These are phyloP conservation scores for Craterostigma plantagineum DNA, from an alignment of 257 asterid species.

Conservation along the genomic window DNA sequence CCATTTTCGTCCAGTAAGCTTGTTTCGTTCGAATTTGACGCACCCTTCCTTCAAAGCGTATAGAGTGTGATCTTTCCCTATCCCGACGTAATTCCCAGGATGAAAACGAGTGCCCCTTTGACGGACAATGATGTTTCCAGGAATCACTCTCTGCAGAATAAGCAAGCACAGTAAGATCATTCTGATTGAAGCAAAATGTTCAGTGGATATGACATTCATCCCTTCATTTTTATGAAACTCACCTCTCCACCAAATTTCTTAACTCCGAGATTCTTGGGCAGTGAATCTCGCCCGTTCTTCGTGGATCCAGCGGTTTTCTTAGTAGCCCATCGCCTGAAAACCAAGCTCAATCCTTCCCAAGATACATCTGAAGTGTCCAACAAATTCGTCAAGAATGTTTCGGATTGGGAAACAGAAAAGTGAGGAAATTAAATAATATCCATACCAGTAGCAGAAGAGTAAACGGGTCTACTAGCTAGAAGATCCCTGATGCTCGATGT, in stretches of 20 bases:
- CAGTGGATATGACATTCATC: background rate
- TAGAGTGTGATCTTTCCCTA: conserved; percentile 80
- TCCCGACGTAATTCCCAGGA: conserved; percentile 76
- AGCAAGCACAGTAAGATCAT: background rate
- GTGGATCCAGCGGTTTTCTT: conserved; percentile 88
- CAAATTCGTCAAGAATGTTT: background rate
- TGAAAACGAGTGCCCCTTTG: conserved; percentile 94
- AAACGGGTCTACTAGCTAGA: conserved; percentile 26
- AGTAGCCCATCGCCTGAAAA: conserved; percentile 82
- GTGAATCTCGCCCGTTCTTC: conserved; percentile 82
- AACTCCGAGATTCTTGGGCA: conserved; percentile 79
- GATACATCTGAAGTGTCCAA: conserved; percentile 30
- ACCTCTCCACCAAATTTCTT: conserved; percentile 98
- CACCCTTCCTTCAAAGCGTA: conserved; percentile 76
- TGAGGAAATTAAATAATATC: background rate
- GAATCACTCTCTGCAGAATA: conserved; percentile 52
- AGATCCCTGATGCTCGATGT: conserved; percentile 51
- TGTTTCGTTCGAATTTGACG: conserved; percentile 66
- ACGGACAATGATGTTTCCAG: conserved; percentile 84
- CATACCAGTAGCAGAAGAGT: conserved; percentile 42
- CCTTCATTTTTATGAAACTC: conserved; percentile 8
- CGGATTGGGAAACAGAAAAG: background rate
- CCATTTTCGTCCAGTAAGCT: conserved; percentile 82
- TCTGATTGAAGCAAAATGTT: background rate
- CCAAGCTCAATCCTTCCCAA: conserved; percentile 61